These are phyloP conservation scores for Penicillium sp. DNA, from an alignment of 2,329 filamentous ascomycete species.

Conservation along the genomic window DNA sequence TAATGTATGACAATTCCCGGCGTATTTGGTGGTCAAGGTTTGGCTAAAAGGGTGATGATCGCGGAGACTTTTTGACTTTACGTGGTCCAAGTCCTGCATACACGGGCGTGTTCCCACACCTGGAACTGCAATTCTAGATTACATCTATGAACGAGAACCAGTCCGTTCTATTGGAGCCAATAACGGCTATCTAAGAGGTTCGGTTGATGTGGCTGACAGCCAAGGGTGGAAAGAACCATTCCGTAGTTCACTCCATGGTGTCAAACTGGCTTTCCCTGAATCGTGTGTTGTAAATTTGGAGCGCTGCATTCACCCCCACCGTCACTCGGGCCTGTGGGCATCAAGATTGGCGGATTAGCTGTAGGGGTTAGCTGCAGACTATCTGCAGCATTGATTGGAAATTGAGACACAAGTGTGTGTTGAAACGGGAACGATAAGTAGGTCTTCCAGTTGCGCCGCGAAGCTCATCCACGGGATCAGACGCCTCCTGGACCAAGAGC, in stretches of 20 bases:
- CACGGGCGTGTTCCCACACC: not conserved
- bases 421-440: not conserved
- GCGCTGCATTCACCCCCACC: not conserved
- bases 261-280: not conserved
- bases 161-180: not conserved
- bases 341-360: not conserved
- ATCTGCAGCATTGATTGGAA: not conserved
- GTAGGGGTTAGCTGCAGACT: not conserved
- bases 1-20: slow-evolving; percentile 1
- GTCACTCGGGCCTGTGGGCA: not conserved
- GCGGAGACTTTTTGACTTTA: slow-evolving; percentile 2
- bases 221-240: not conserved
- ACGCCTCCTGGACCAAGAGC: not conserved
- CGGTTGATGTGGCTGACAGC: not conserved
- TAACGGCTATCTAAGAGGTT: not conserved
- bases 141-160: not conserved
- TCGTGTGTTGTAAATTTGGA: not conserved
- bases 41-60: not conserved
- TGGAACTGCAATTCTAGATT: not conserved
- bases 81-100: not conserved
- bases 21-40: not conserved
- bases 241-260: not conserved
- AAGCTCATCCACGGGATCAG: not conserved
- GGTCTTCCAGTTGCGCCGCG: not conserved
- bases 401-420: not conserved